These are phyloP conservation scores for Fusarium penzigii DNA, from an alignment of 2,329 filamentous ascomycete genomes.

Conservation along the genomic window DNA sequence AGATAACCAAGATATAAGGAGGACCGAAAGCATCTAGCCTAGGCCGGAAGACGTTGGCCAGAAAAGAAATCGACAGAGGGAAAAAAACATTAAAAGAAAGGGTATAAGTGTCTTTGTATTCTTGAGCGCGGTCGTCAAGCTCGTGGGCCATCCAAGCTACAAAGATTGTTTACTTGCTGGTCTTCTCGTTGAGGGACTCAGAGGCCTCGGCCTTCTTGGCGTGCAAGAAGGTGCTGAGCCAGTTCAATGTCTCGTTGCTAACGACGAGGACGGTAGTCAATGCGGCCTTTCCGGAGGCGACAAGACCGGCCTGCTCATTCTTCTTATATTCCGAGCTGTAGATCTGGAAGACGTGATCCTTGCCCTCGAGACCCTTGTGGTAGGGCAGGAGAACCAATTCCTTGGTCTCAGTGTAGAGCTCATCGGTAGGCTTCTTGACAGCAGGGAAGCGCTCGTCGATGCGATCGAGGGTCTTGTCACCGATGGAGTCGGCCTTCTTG, in stretches of 20 bases:
- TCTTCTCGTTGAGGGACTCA: conserved; percentile 54
- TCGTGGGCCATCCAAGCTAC: conserved; percentile 2
- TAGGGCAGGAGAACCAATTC: conserved; percentile 63
- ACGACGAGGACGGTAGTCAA: conserved; percentile 68
- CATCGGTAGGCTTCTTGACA: conserved; percentile 73
- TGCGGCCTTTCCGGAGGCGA: conserved; percentile 70
- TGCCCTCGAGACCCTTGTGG: conserved; percentile 61
- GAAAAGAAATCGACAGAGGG: conserved; percentile 7
- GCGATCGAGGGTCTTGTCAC: conserved; percentile 68
- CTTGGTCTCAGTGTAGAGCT: conserved; percentile 66
- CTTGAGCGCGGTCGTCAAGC: conserved; percentile 13
- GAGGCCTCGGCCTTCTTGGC: conserved; percentile 64
- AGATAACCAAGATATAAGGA: conserved; percentile 1
- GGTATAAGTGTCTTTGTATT: conserved; percentile 24
- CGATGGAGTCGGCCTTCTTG: conserved; percentile 75
- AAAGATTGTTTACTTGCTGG: conserved; percentile 40
- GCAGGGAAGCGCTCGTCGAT: conserved; percentile 72
- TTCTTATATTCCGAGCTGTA: conserved; percentile 64
- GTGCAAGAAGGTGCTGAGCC: conserved; percentile 59
- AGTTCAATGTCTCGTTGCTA: conserved; percentile 63
- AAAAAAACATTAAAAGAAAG: conserved; percentile 15
- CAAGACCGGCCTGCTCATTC: conserved; percentile 61
- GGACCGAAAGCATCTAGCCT: background rate
- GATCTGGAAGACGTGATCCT: conserved; percentile 59
- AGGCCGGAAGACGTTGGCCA: conserved; percentile 5